These are phyloP conservation scores for Acacia confusa DNA, from an alignment of 306 rosid genomes.

Conservation along the genomic window DNA sequence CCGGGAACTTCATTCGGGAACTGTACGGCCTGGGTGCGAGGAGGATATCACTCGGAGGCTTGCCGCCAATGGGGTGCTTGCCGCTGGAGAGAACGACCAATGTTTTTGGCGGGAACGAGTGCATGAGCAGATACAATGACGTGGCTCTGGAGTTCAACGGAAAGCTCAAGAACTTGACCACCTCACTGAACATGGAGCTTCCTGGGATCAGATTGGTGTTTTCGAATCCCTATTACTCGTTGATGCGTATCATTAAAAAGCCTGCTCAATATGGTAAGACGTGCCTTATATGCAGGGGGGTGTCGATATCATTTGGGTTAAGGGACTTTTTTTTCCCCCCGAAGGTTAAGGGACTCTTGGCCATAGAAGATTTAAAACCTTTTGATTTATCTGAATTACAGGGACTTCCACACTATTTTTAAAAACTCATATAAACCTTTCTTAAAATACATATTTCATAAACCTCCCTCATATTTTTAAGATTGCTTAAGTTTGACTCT, in stretches of 20 bases:
- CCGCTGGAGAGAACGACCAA: conserved; percentile 85
- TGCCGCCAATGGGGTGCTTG: conserved; percentile 96
- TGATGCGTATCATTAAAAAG: conserved; percentile 47
- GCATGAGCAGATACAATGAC: conserved; percentile 50
- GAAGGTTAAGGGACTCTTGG: too few species aligned
- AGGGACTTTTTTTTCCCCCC: too few species aligned
- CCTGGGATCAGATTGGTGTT: conserved; percentile 63
- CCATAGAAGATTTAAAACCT: too few species aligned
- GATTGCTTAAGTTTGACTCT: too few species aligned
- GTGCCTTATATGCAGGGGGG: not conserved
- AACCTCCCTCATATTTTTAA: too few species aligned
- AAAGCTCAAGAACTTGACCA: conserved; percentile 51
- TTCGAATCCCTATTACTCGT: conserved; percentile 63
- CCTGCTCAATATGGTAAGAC: conserved; percentile 64
- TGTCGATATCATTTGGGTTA: too few species aligned
- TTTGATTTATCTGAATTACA: too few species aligned
- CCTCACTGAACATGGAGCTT: conserved; percentile 53
- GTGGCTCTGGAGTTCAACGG: conserved; percentile 72
- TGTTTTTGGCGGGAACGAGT: conserved; percentile 44
- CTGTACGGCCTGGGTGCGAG: conserved; percentile 78
- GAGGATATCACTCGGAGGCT: conserved; percentile 81
- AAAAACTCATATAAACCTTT: too few species aligned
- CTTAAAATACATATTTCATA: too few species aligned
- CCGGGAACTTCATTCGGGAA: conserved; percentile 54
- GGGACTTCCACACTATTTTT: fast-evolving